Percentiles rank a stretch among this genome's conserved stretches.
Conservation (phyloP, 208 protist genomes). For the Eutreptiella sp. region DNA sequence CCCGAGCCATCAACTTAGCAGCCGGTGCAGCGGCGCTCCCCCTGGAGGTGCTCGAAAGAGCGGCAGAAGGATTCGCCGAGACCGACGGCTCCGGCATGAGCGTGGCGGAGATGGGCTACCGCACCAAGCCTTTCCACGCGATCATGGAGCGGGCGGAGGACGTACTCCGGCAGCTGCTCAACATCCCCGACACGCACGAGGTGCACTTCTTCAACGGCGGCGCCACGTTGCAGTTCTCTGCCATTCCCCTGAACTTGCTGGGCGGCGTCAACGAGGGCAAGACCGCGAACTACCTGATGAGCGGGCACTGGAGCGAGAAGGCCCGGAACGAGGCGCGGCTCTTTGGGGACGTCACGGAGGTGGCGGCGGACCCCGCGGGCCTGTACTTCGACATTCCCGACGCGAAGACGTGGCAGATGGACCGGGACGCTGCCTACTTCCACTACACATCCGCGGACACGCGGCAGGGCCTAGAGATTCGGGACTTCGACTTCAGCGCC, state of each 20-base stretch:
- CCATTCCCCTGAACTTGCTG: constrained; percentile 65
- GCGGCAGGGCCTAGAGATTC: constrained; percentile 48
- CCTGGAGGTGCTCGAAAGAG: constrained; percentile 46
- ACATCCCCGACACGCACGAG: constrained; percentile 56
- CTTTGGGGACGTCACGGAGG: constrained; percentile 51
- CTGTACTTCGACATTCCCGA: constrained; percentile 39
- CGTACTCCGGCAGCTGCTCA: constrained; percentile 42
- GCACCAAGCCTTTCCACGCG: constrained; percentile 41
- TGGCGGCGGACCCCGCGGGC: constrained; percentile 20
- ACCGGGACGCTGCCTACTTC: constrained; percentile 46
- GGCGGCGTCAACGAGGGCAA: constrained; percentile 21
- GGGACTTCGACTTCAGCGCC: constrained; percentile 25
- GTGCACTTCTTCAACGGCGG: constrained; percentile 69
- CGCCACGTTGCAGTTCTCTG: constrained; percentile 51
- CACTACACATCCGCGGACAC: constrained; percentile 73
- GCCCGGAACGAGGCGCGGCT: constrained; percentile 51
- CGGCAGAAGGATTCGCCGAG: constrained; percentile 49
- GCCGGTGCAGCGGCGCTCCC: constrained; percentile 65
- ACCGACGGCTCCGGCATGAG: constrained; percentile 47
- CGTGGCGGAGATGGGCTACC: constrained; percentile 65
- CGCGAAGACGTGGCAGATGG: constrained; percentile 38
- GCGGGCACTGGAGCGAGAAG: constrained; percentile 63
- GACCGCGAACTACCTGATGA: constrained; percentile 63
- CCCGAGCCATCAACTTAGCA: constrained; percentile 53
- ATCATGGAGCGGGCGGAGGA: constrained; percentile 46